Evolutionary conservation across 1,139 yeast species (phyloP).

Genomic region (Blastobotrys capitulatus): DNA sequence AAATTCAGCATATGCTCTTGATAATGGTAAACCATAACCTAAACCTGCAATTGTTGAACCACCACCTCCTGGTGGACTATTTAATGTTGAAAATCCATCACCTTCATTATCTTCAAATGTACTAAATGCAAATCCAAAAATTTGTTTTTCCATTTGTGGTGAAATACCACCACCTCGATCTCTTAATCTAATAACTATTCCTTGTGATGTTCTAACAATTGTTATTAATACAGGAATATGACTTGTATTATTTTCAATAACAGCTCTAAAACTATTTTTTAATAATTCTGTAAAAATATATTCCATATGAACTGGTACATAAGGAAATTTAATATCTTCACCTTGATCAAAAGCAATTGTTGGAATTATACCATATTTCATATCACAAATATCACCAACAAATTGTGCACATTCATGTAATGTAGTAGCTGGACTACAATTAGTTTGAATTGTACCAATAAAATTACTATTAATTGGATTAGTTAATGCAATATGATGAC

Average conservation of each 20-base stretch:
- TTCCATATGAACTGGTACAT: conserved; percentile 81
- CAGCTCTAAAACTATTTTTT: conserved; percentile 82
- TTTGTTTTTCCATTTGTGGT: conserved; percentile 53
- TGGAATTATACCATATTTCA: conserved; percentile 75
- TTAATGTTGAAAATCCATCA: conserved; percentile 46
- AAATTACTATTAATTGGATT: conserved; percentile 42
- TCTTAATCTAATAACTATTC: conserved; percentile 55
- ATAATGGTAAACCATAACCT: conserved; percentile 92
- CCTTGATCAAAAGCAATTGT: conserved; percentile 54
- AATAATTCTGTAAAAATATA: conserved; percentile 82
- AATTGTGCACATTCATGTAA: conserved; percentile 59
- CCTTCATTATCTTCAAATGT: conserved; percentile 60
- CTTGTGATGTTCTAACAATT: conserved; percentile 49
- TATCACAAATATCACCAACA: conserved; percentile 73
- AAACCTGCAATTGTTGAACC: conserved; percentile 84
- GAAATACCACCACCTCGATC: conserved; percentile 90
- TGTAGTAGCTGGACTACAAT: conserved; percentile 56
- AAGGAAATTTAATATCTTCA: conserved; percentile 53
- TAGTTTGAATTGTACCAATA: conserved; percentile 68
- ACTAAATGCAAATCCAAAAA: conserved; percentile 82
- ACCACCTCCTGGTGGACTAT: conserved; percentile 66
- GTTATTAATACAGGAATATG: conserved; percentile 63
- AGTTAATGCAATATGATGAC: conserved; percentile 67
- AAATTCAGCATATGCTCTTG: conserved; percentile 64
- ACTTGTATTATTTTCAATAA: conserved; percentile 53